phyloP scores from a whole-genome alignment of 2,329 filamentous ascomycete genomes.

The Fusarium sterilihyphosum region DNA sequence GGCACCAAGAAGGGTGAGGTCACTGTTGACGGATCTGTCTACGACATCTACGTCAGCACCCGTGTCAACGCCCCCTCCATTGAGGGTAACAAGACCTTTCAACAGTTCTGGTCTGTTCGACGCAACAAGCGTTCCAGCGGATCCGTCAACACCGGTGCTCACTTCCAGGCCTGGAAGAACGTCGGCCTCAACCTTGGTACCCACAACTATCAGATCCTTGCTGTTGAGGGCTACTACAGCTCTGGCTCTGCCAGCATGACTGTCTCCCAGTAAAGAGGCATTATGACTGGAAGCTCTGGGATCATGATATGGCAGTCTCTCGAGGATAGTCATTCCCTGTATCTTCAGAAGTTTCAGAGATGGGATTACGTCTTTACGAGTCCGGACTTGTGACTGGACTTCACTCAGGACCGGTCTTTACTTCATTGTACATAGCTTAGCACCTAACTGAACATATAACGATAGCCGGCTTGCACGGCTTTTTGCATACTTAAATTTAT shows the following conservation, averaged over 20 bases:
- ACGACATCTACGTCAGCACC: slow-evolving; percentile 51
- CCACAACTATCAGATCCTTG: slow-evolving; percentile 64
- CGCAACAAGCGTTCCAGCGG: slow-evolving; percentile 60
- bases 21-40: slow-evolving; percentile 50
- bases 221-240: slow-evolving; percentile 64
- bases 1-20: slow-evolving; percentile 48
- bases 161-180: slow-evolving; percentile 63
- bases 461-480: neutral
- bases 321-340: neutral
- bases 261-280: slow-evolving; percentile 43
- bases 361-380: neutral
- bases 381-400: slow-evolving; percentile 12
- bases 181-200: slow-evolving; percentile 59
- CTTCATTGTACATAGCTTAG: slow-evolving; percentile 18
- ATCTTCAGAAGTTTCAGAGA: neutral
- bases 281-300: neutral
- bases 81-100: slow-evolving; percentile 59
- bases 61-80: slow-evolving; percentile 58
- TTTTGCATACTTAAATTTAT: neutral
- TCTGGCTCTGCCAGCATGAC: slow-evolving; percentile 59
- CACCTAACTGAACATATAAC: slow-evolving; percentile 1
- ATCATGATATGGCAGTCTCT: neutral
- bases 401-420: slow-evolving; percentile 1
- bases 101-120: slow-evolving; percentile 64
- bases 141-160: slow-evolving; percentile 59